A percentile compares a stretch with the other conserved stretches of the same genome.
phyloP scores from a whole-genome alignment of 2,329 filamentous ascomycete species.

The Xylariaceae sp. region DNA sequence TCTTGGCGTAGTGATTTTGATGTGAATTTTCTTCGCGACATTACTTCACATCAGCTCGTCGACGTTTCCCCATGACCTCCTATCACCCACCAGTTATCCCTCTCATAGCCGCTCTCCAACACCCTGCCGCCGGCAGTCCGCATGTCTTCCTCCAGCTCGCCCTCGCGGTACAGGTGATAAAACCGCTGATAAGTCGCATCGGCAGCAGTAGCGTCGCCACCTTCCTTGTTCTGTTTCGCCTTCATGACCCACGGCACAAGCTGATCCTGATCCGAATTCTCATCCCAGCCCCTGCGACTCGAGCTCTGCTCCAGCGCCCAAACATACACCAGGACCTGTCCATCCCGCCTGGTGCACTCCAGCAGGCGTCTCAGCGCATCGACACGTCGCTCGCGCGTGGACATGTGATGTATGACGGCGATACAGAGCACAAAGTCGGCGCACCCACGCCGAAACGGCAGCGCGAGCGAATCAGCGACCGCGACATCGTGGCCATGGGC shows the following conservation, averaged over 20 bases:
- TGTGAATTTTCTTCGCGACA: too few species aligned
- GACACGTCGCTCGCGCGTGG: constrained; percentile 67
- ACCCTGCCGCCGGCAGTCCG: constrained; percentile 69
- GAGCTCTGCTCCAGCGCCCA: constrained; percentile 92
- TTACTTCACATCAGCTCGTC: neutral
- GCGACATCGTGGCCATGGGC: constrained; percentile 52
- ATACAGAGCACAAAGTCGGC: constrained; percentile 89
- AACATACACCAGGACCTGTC: constrained; percentile 78
- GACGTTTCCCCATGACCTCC: constrained; percentile 33
- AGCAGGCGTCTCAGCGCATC: constrained; percentile 71
- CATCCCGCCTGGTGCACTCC: constrained; percentile 54
- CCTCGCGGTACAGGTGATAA: constrained; percentile 86
- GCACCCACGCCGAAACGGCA: constrained; percentile 64
- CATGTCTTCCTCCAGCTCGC: constrained; percentile 82
- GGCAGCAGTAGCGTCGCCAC: neutral
- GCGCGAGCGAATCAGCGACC: constrained; percentile 76
- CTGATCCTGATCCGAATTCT: constrained; percentile 79
- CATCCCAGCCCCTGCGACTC: constrained; percentile 86
- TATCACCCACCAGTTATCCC: constrained; percentile 97
- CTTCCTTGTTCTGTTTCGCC: constrained; percentile 24
- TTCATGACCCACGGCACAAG: constrained; percentile 91
- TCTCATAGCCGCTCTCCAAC: constrained; percentile 82
- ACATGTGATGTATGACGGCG: constrained; percentile 90
- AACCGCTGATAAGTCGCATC: constrained; percentile 72
- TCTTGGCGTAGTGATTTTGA: too few species aligned